Base-by-base conservation (phyloP, 2,329 filamentous ascomycete species). In the Fusarium austroafricanum region DNA sequence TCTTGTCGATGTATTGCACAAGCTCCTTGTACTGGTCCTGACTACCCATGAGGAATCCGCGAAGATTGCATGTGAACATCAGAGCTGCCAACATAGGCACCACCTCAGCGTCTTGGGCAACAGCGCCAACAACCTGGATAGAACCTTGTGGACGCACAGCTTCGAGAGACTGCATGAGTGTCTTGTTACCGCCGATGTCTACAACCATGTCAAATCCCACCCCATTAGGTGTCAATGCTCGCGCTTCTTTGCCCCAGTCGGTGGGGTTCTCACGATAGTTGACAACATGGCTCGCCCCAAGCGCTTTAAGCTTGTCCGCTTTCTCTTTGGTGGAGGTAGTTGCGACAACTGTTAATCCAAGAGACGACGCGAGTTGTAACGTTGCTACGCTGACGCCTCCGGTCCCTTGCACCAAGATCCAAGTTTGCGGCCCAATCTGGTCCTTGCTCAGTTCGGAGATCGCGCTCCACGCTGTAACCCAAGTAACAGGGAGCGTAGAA, bases 181-280 rank as follows among this genome's bases (percentile, higher is more conserved):
- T 91, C n/a, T 81, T 83, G 1, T 86, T 81, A 0, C 90, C 90
- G 14, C 87, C 90, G n/a, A 91, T 85, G 70, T 92, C 90, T 38
- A 91, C 72, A 38, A 92, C 79, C 62, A 89, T 82, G 70, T 91
- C 84, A 10, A 90, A 85, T 14, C 90, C 90, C 3, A 70, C 72
- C 3, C 80, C 80, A 1, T 79, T 75, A 0, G 78, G 78, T 0
- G 80, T 83, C 0, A 85, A 80, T 0, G 83, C 84, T 11, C 83
- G 74, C 11, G 88, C 88, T 28, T 83, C 82, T 4, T 80, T 76
- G n/a, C 89, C 86, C 89, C 89, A 92, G 5, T 49, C 49, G 47
- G 86, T 82, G 0, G 84, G 77, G 10, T 81, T 82, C 0, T 75
- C 81, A 57, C 83, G 85, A 76, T 91, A 92, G 76, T 91, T 90